Evolutionary conservation across 2,329 filamentous ascomycete species (phyloP), one percentile per base, ranked within the genome.

Genomic region (Penicillium sp.): DNA sequence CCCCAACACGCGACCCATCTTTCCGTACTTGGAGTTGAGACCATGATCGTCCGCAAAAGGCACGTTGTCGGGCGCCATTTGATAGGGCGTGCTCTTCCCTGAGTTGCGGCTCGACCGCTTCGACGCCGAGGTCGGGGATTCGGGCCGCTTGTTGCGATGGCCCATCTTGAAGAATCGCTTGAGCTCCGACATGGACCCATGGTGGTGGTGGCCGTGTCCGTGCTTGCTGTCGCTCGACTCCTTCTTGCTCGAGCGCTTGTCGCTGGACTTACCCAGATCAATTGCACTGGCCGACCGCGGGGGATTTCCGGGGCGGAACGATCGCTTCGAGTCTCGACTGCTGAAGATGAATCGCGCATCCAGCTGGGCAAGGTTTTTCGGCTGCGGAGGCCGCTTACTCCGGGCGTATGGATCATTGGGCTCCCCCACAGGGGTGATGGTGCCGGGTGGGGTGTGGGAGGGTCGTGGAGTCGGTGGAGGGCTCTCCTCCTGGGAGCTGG

Each of bases 21-120:
- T 97, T 39, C 93, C 93, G 66, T 97, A 98, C 63, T 91, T 96
- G 48, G 87, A 89, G 41, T 86, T 80, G 18, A 97, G 74, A 3
- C 90, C 89, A 64, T 97, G 90, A 58, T 97, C 91, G 60, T 97
- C 91, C 24, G 87, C 88, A 66, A 98, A 98, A 0, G 93, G 93
- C 45, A 95, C 81, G 53, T 65, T 74, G 24, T 69, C 60, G 1
- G 69, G 60, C 8, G 69, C 64, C 54, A 68, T 63, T 60, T 85
- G 84, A 51, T 79, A 75, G 2, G 74, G 70, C 7, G 74, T 75
- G 1, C 74, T 78, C 59, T 74, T 80, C 4, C 74, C 74, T 12
- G 73, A 65, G 11, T 80, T 77, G 6, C 80, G 74, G 34, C 62
- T 70, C 9, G 71, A 68, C 56, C 80, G 79, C 5, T 84, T 84